Percentiles rank a stretch among this genome's conserved stretches.
Evolutionary conservation across 2,329 filamentous ascomycete genomes (phyloP).

Genomic region (Harringtonia aguacate): DNA sequence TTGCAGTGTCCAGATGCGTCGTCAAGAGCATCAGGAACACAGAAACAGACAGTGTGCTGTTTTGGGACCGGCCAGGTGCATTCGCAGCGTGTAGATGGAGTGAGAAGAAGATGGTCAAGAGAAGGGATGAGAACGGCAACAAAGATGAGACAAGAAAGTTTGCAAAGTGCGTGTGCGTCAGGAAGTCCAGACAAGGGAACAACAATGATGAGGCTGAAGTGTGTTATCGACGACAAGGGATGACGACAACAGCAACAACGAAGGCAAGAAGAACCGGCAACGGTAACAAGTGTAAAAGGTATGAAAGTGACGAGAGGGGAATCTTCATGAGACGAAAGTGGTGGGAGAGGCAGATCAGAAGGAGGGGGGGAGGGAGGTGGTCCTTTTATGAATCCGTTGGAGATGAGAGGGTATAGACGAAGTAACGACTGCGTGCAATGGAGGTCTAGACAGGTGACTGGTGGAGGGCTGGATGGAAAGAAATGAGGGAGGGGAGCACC

Average conservation of each 20-base stretch:
- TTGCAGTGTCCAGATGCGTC: background rate
- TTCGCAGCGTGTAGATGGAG: background rate
- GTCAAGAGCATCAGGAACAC: background rate
- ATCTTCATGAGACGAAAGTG: constrained; percentile 6
- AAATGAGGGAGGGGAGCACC: background rate
- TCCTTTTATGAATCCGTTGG: constrained; percentile 9
- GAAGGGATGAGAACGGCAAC: background rate
- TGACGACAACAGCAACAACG: background rate
- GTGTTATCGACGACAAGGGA: background rate
- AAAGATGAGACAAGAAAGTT: background rate
- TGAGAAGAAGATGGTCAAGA: background rate
- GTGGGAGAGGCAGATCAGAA: background rate
- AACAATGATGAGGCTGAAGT: background rate
- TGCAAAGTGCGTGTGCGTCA: background rate
- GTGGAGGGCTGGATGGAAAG: background rate
- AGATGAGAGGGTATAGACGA: background rate
- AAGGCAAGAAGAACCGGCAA: background rate
- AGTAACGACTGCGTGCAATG: background rate
- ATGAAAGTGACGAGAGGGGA: background rate
- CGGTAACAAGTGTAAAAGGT: background rate
- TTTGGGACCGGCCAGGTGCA: constrained; percentile 1
- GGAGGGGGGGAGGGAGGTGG: constrained; percentile 2
- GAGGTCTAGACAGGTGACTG: background rate
- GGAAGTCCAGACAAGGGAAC: background rate
- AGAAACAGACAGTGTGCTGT: background rate